Evolutionary conservation across 306 rosid species (phyloP).

Genomic region (Pachyrhizus erosus): DNA sequence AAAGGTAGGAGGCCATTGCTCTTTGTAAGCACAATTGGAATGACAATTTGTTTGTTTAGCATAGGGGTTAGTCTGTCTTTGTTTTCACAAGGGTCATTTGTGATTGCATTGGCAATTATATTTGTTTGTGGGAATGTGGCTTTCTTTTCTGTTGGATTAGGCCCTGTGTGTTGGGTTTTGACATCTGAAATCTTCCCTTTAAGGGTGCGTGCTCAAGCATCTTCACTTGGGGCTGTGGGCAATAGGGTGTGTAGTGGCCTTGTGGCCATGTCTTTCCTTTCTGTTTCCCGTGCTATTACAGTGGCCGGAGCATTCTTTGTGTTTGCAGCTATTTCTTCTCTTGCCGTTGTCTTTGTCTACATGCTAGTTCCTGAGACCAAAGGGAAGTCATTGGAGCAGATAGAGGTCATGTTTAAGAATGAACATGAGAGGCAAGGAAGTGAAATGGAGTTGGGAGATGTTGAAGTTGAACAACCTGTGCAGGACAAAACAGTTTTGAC

Average conservation of each 20-base stretch:
- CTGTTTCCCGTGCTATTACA: constrained; percentile 66
- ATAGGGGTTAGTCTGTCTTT: constrained; percentile 57
- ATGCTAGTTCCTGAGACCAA: constrained; percentile 76
- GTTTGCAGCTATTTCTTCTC: constrained; percentile 65
- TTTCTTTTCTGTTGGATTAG: constrained; percentile 84
- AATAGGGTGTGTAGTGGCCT: constrained; percentile 80
- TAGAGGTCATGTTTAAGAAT: constrained; percentile 65
- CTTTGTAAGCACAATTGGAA: constrained; percentile 76
- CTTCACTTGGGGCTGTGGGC: constrained; percentile 74
- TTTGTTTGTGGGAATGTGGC: constrained; percentile 88
- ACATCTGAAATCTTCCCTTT: constrained; percentile 85
- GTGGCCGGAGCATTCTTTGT: constrained; percentile 71
- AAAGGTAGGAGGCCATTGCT: constrained; percentile 82
- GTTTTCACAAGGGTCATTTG: constrained; percentile 58
- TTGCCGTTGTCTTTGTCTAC: constrained; percentile 68
- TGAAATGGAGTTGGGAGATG: constrained; percentile 74
- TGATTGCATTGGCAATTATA: constrained; percentile 54
- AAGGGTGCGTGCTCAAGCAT: constrained; percentile 74
- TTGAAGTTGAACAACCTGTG: constrained; percentile 73
- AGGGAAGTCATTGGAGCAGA: constrained; percentile 89
- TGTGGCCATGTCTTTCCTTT: constrained; percentile 86
- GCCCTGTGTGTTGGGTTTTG: constrained; percentile 88
- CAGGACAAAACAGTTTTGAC: constrained; percentile 48
- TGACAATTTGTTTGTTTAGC: constrained; percentile 72
- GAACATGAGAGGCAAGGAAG: constrained; percentile 47